Evolutionary conservation across 495 filamentous ascomycete genomes (phyloP), one percentile per base, ranked within the genome.

Genomic region (Hypoxylon rickii): DNA sequence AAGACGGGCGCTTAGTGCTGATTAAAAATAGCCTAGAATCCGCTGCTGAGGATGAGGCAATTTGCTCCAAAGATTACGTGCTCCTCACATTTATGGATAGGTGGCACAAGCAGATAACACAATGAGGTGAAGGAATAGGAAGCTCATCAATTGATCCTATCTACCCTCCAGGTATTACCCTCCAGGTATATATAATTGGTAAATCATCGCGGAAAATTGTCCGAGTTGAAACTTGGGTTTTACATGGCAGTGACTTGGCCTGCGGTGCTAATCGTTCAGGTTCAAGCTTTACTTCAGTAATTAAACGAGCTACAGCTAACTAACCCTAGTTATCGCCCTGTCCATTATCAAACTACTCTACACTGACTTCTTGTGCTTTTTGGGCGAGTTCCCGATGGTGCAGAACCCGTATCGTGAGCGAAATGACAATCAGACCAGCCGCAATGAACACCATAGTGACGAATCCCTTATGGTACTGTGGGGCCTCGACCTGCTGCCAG

Each of bases 401-500:
- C 18, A 83, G 56, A 17, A 51, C 51, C 16, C 69, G 67, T 34
- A 75, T 74, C 15, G 62, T 43, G 19, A 79, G 66, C 3, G 70
- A 51, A 26, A 69, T 76, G n/a, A 43, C 47, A 13, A 75, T 72
- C 19, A 74, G 50, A 1, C 43, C 60, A 33, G 69, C 51, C 1
- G 70, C 64, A 45, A 77, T 59, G 37, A 73, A 68, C 18, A 75
- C 66, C 47, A 69, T 71, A 4, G 75, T 74, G 10, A 76, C 58
- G 33, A 70, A 79, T 7, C 77, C 78, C 41, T 76, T 78, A 22
- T 59, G 66, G 47, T 77, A 79, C 20, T 52, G 37, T 1, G 77
- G 78, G 0, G 70, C 73, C 15, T 81, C 76, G 3, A 78, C 65
- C 50, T 75, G 74, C 45, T 76, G 76, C 66, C 77, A 79, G 17